phyloP scores from a whole-genome alignment of 2,329 filamentous ascomycete genomes.

The Cytospora mali region DNA sequence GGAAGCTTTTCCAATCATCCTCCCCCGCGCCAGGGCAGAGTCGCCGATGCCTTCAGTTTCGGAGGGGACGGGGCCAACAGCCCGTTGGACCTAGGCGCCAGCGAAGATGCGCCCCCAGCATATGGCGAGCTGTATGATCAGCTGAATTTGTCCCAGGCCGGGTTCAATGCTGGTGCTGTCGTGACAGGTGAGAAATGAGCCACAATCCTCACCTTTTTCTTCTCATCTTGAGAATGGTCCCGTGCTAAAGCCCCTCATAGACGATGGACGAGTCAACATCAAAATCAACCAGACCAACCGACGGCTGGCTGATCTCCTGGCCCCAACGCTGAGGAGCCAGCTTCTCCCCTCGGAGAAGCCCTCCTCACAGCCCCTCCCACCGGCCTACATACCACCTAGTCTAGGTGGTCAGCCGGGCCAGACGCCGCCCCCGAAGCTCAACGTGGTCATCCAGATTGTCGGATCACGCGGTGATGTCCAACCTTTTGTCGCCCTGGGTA shows the following conservation, averaged over 20 bases:
- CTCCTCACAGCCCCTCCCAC: conserved; percentile 53
- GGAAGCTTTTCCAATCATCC: conserved; percentile 1
- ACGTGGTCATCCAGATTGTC: conserved; percentile 75
- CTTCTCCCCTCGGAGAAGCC: conserved; percentile 48
- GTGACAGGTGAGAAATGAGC: conserved; percentile 51
- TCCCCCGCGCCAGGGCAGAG: conserved; percentile 10
- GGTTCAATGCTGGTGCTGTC: conserved; percentile 63
- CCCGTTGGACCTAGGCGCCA: conserved; percentile 43
- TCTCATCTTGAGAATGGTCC: neutral
- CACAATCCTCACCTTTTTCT: neutral
- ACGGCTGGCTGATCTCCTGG: conserved; percentile 67
- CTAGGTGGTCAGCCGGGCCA: conserved; percentile 66
- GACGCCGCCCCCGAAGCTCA: conserved; percentile 60
- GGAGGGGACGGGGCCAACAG: conserved; percentile 31
- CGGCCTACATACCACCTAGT: conserved; percentile 72
- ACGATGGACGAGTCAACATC: conserved; percentile 78
- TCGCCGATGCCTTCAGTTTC: conserved; percentile 42
- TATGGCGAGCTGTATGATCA: conserved; percentile 61
- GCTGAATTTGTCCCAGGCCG: conserved; percentile 62
- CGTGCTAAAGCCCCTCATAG: conserved; percentile 42
- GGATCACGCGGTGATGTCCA: conserved; percentile 77
- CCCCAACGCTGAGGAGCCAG: conserved; percentile 63
- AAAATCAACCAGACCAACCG: conserved; percentile 73
- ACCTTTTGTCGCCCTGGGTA: conserved; percentile 72
- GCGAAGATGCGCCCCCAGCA: conserved; percentile 53